Percentiles rank a stretch among this genome's conserved stretches.
Conservation (phyloP, 1,139 yeast species). For the Lizanozyma gosingica region DNA sequence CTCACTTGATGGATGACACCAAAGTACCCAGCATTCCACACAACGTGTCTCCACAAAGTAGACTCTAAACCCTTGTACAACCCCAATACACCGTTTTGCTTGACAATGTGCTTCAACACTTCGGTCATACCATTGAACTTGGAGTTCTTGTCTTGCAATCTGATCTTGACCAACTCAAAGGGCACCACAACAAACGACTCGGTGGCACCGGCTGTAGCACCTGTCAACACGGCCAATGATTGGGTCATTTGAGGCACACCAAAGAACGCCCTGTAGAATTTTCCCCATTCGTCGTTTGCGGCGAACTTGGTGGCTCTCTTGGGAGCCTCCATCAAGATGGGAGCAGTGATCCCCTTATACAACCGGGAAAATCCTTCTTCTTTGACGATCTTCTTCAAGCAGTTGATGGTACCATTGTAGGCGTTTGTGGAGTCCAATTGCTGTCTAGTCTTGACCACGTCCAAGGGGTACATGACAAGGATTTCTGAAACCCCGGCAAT, state of each 20-base stretch:
- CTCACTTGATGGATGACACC: conserved; percentile 90
- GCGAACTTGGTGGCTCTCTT: conserved; percentile 97
- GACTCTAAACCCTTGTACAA: conserved; percentile 94
- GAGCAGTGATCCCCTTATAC: conserved; percentile 92
- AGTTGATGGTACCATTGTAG: conserved; percentile 78
- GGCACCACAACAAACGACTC: conserved; percentile 97
- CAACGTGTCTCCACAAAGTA: conserved; percentile 92
- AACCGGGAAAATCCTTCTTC: conserved; percentile 80
- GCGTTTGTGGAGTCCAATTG: conserved; percentile 68
- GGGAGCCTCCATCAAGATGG: conserved; percentile 99
- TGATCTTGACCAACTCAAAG: conserved; percentile 78
- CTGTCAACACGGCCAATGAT: conserved; percentile 80
- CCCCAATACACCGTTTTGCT: conserved; percentile 70
- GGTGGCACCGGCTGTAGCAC: conserved; percentile 97
- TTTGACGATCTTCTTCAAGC: conserved; percentile 71
- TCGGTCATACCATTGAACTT: conserved; percentile 81
- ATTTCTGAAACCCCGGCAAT: conserved; percentile 97
- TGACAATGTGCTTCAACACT: conserved; percentile 65
- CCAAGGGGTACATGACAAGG: conserved; percentile 94
- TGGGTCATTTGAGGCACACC: conserved; percentile 69
- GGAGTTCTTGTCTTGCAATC: conserved; percentile 83
- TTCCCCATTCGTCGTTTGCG: conserved; percentile 96
- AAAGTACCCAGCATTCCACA: conserved; percentile 98
- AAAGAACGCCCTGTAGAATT: conserved; percentile 64
- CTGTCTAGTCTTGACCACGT: conserved; percentile 95